Conservation (phyloP, 1,139 yeast species). For the Candida albicans region DNA sequence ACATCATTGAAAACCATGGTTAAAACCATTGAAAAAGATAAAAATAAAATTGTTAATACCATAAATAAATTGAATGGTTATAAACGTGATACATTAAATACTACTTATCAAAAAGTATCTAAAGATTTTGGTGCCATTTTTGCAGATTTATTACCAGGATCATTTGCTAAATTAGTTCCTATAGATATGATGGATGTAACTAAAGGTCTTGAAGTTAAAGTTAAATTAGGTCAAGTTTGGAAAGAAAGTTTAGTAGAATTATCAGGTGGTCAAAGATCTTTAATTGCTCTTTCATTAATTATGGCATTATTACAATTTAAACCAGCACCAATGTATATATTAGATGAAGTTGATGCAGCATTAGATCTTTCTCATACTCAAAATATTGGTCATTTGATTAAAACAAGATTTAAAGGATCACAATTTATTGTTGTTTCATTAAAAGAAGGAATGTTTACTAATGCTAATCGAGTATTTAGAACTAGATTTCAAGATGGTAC, state of each 20-base stretch:
- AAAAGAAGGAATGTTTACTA: conserved; percentile 97
- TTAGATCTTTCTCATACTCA: conserved; percentile 96
- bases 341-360: conserved; percentile 98
- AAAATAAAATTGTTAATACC: conserved; percentile 85
- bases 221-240: conserved; percentile 90
- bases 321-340: conserved; percentile 97
- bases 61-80: conserved; percentile 83
- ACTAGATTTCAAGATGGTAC: conserved; percentile 97
- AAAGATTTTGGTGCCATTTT: conserved; percentile 91
- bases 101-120: conserved; percentile 85
- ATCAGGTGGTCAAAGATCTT: conserved; percentile 96
- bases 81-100: conserved; percentile 77
- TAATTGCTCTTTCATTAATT: conserved; percentile 86
- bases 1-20: conserved; percentile 76
- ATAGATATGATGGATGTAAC: conserved; percentile 79
- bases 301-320: conserved; percentile 89
- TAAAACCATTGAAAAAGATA: conserved; percentile 85
- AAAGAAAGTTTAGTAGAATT: conserved; percentile 92
- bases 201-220: conserved; percentile 88
- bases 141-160: conserved; percentile 83
- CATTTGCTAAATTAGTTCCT: conserved; percentile 87
- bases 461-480: conserved; percentile 91
- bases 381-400: conserved; percentile 93
- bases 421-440: conserved; percentile 95
- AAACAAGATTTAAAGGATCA: conserved; percentile 90